Conservation (phyloP, 768 basidiomycete species). For the Guyanaporus albipodus region DNA sequence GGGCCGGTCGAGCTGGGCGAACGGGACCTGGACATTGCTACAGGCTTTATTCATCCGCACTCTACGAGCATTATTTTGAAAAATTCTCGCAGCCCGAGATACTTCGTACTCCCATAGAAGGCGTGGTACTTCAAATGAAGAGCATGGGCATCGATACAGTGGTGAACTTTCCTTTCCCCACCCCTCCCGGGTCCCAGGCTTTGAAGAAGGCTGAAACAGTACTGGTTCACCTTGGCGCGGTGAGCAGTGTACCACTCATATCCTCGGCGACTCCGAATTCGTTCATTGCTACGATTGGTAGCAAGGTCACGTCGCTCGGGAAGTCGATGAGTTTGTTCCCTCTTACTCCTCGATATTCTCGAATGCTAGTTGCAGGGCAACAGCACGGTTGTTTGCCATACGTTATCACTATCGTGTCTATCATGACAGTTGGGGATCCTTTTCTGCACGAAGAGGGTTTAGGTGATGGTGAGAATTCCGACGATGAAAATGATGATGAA, state of each 20-base stretch:
- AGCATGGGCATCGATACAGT: constrained; percentile 97
- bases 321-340: constrained; percentile 92
- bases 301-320: constrained; percentile 86
- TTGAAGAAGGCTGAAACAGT: constrained; percentile 80
- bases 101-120: constrained; percentile 92
- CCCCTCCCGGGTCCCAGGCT: constrained; percentile 77
- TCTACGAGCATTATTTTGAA: constrained; percentile 91
- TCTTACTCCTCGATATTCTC: constrained; percentile 89
- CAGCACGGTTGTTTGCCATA: constrained; percentile 93
- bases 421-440: constrained; percentile 91
- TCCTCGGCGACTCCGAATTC: constrained; percentile 14
- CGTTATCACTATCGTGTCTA: constrained; percentile 86
- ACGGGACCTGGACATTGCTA: constrained; percentile 99
- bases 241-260: constrained; percentile 39
- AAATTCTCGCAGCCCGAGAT: constrained; percentile 89
- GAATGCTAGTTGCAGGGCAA: constrained; percentile 84
- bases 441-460: constrained; percentile 82
- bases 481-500: constrained; percentile 37
- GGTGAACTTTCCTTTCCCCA: constrained; percentile 97
- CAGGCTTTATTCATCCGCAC: constrained; percentile 90
- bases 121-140: constrained; percentile 97
- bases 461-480: constrained; percentile 39
- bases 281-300: constrained; percentile 36
- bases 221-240: constrained; percentile 78
- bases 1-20: constrained; percentile 94